phyloP scores from a whole-genome alignment of 371 early-diverging fungal species.

The Lichtheimia ramosa region DNA sequence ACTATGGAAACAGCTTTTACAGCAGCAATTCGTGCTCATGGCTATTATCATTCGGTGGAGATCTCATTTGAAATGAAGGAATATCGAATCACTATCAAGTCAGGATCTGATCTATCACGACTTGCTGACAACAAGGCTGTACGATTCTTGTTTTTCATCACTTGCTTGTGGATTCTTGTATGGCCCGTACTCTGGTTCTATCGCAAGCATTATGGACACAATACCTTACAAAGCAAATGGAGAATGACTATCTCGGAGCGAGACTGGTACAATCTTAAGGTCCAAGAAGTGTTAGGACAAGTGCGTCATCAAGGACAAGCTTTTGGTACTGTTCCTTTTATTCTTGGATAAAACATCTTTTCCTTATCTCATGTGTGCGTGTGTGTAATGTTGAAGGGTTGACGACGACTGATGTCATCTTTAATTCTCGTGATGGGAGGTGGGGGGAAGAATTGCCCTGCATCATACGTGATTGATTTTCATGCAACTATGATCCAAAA shows the following conservation, averaged over 20 bases:
- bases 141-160: conserved; percentile 29
- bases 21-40: conserved; percentile 35
- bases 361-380: too few species aligned
- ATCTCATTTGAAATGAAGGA: conserved; percentile 36
- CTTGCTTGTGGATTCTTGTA: conserved; percentile 40
- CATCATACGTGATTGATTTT: neutral
- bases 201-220: conserved; percentile 36
- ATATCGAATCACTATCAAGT: conserved; percentile 35
- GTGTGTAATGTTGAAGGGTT: too few species aligned
- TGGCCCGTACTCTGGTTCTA: conserved; percentile 32
- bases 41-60: conserved; percentile 31
- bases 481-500: too few species aligned
- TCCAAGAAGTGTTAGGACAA: conserved; percentile 7
- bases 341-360: neutral
- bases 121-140: conserved; percentile 26
- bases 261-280: conserved; percentile 28
- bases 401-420: too few species aligned
- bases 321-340: conserved; percentile 9
- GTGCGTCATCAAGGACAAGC: conserved; percentile 6
- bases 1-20: conserved; percentile 33
- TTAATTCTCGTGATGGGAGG: too few species aligned
- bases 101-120: conserved; percentile 23
- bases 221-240: conserved; percentile 39
- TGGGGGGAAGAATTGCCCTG: too few species aligned
- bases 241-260: conserved; percentile 34